Conservation (phyloP, 495 filamentous ascomycete species). For the Usnea hakonensis region DNA sequence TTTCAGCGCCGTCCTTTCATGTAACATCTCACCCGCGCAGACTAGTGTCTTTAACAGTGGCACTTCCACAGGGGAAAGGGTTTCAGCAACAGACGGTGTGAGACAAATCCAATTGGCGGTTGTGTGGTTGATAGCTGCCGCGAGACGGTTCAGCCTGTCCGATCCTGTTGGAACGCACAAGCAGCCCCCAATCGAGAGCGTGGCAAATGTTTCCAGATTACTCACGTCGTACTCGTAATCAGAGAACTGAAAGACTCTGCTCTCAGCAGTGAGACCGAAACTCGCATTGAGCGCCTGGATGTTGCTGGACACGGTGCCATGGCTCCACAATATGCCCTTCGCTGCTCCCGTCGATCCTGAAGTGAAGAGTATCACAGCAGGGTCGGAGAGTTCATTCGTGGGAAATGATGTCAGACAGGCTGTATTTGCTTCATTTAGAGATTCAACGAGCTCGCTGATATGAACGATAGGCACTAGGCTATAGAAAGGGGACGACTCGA, state of each 20-base stretch:
- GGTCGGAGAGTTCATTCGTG: conserved; percentile 11
- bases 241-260: conserved; percentile 59
- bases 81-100: conserved; percentile 43
- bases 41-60: conserved; percentile 34
- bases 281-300: conserved; percentile 19
- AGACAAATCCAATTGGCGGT: conserved; percentile 28
- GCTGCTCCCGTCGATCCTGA: conserved; percentile 34
- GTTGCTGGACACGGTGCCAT: conserved; percentile 18
- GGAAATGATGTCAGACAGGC: not conserved
- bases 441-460: conserved; percentile 30
- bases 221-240: conserved; percentile 62
- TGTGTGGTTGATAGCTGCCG: conserved; percentile 15
- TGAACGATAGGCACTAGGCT: conserved; percentile 26
- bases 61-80: conserved; percentile 40
- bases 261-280: conserved; percentile 41
- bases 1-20: conserved; percentile 31
- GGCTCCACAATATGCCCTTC: conserved; percentile 34
- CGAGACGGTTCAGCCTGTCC: conserved; percentile 35
- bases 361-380: conserved; percentile 36
- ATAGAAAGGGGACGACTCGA: conserved; percentile 5
- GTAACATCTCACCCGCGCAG: conserved; percentile 40
- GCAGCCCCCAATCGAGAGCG: conserved; percentile 53
- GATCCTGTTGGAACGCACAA: conserved; percentile 57
- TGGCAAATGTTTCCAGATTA: conserved; percentile 57
- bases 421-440: conserved; percentile 14